Evolutionary conservation across 2,329 filamentous ascomycete genomes (phyloP).

Genomic region (Phaeomoniella chlamydospora): DNA sequence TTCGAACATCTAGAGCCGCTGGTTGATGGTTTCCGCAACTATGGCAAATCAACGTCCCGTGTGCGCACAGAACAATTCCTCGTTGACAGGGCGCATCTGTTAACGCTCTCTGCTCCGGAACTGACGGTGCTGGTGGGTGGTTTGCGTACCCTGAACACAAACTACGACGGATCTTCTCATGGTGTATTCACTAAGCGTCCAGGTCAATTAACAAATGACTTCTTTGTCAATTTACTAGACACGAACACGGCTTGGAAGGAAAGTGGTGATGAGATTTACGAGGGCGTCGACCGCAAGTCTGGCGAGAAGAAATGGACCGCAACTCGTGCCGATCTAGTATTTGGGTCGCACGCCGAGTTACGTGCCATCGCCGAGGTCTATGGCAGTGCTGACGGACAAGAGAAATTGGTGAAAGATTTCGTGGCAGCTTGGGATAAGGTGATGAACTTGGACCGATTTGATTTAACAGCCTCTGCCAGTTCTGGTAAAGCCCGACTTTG

Average conservation of each 20-base stretch:
- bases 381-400: slow-evolving; percentile 40
- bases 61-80: slow-evolving; percentile 55
- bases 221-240: slow-evolving; percentile 68
- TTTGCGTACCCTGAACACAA: slow-evolving; percentile 53
- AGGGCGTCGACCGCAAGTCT: slow-evolving; percentile 50
- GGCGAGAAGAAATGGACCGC: slow-evolving; percentile 55
- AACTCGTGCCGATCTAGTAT: slow-evolving; percentile 54
- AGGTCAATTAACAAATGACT: slow-evolving; percentile 62
- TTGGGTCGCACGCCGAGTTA: slow-evolving; percentile 61
- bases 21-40: slow-evolving; percentile 71
- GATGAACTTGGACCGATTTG: slow-evolving; percentile 59
- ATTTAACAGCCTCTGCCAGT: slow-evolving; percentile 22
- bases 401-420: slow-evolving; percentile 59
- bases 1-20: slow-evolving; percentile 53
- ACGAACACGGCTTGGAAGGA: slow-evolving; percentile 50
- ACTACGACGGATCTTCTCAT: slow-evolving; percentile 53
- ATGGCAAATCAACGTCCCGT: slow-evolving; percentile 46
- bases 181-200: slow-evolving; percentile 56
- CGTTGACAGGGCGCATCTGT: slow-evolving; percentile 56
- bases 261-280: slow-evolving; percentile 40
- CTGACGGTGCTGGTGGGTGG: slow-evolving; percentile 58
- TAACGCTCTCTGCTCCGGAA: slow-evolving; percentile 58
- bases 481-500: slow-evolving; percentile 5
- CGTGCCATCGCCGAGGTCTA: slow-evolving; percentile 59
- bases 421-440: slow-evolving; percentile 60